Evolutionary conservation across 192 early-diverging fungal species (phyloP), one percentile per base, ranked within the genome.

Genomic region (Coemansia sp.): DNA sequence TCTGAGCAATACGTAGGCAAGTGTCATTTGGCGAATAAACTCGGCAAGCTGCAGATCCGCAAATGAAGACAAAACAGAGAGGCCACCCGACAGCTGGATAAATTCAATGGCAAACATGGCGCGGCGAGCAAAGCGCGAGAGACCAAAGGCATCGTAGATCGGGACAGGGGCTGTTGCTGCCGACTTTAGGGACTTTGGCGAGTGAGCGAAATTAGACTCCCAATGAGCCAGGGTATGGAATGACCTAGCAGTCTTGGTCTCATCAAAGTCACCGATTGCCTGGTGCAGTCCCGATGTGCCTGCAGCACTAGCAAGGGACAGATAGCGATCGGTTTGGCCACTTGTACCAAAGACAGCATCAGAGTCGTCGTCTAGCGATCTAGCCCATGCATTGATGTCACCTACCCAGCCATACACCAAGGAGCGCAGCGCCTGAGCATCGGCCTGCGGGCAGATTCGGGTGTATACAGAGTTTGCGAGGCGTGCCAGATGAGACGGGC

Each of bases 211-310:
- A 27, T 32, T 38, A 13, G 25, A 39, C 22, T 30, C 47, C 71
- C 71, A 73, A 25, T 63, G 71, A 2, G 64, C 38, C 46, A 63
- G 43, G 7, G 64, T 67, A 24, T 67, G 59, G 55, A 62, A 67
- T 9, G 67, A 54, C 38, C 39, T 39, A 13, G 49, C n/a, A 1
- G 32, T 11, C 5, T 34, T 26, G 10, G 36, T 3, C 4, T 28
- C 25, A 2, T 51, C 33, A 30, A 29, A 34, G 26, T 38, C 56
- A 9, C 56, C 55, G 3, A 53, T 46, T 1, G 71, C 64, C 13
- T 67, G 59, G 28, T 52, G 58, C 41, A 67, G 44, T n/a, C 43
- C 58, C 17, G 58, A 49, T 0, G 39, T 55, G 22, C 67, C 60
- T 14, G 53, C 53, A 8, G 39, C 40, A n/a, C 47, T 20, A 9